Evolutionary conservation across 1,284 basidiomycete genomes (phyloP), one percentile per base, ranked within the genome.

Genomic region (Moesziomyces sp.): DNA sequence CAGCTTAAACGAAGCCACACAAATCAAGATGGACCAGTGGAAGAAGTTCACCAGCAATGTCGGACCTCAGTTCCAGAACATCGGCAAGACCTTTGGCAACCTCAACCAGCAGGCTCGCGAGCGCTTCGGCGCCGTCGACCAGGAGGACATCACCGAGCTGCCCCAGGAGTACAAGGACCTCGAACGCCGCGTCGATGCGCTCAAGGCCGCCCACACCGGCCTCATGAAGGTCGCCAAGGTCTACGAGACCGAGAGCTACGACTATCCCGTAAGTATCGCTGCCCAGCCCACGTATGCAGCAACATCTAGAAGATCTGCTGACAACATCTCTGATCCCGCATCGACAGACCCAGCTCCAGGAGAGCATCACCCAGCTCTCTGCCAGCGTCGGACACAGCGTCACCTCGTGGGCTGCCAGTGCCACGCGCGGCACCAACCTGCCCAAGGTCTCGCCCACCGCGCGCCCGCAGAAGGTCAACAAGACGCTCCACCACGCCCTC

Each of bases 401-500:
- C 88, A 97, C 87, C 77, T 89, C 89, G 92, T 99, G 85, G 96
- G 96, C 74, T 89, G 93, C 76, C 88, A 89, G 85, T 91, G 97
- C 88, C 87, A 97, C 86, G 92, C 96, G 87, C 86, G 87, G 79
- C 46, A 68, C 71, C 45, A 76, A 68, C 43, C 88, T 97, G 28
- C 93, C 94, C 52, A 72, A 68, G 47, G 77, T 80, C 57, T 88
- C 89, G 16, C 91, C 94, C 14, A 86, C 89, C 16, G 56, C 82
- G 38, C 73, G 85, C 34, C 81, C 90, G 18, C 52, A 71, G 55
- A 80, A 85, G 49, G 78, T 81, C 26, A 84, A 85, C 76, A 97
- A 97, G 89, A 99, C 96, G 3, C 91, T 99, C 49, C 92, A 94
- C 3, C 96, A 98, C 84, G 96, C 97, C 0, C 88, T 98, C 57